Evolutionary conservation across 441 rosid genomes (phyloP).

Genomic region (Viola pubescens): DNA sequence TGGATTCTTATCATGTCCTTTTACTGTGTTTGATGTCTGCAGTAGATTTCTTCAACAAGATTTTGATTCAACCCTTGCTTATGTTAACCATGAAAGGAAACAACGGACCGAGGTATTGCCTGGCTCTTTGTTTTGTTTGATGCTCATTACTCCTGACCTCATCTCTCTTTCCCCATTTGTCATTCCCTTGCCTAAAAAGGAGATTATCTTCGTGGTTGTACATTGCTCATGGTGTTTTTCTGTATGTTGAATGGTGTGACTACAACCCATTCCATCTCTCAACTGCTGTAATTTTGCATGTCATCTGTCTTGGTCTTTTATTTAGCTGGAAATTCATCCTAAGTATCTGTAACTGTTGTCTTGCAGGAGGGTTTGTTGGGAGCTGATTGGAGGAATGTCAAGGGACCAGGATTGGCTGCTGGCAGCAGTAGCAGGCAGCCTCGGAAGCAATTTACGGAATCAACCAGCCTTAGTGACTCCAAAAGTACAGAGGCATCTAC

Average conservation of each 20-base stretch:
- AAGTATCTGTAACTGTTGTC: conserved; percentile 6
- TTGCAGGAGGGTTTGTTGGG: conserved; percentile 57
- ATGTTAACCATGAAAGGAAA: conserved; percentile 85
- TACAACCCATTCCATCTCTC: too few species aligned
- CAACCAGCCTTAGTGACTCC: conserved; percentile 56
- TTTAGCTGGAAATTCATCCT: too few species aligned
- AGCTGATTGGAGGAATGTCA: conserved; percentile 60
- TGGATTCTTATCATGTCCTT: background rate
- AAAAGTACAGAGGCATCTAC: conserved; percentile 63
- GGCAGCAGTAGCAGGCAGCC: conserved; percentile 70
- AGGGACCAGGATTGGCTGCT: conserved; percentile 54
- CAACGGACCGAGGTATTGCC: conserved; percentile 75
- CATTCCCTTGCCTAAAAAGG: too few species aligned
- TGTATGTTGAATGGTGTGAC: too few species aligned
- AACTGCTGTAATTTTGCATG: too few species aligned
- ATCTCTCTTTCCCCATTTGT: too few species aligned
- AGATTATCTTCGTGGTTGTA: too few species aligned
- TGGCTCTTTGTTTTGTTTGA: background rate
- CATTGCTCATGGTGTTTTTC: too few species aligned
- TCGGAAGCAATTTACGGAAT: conserved; percentile 55
- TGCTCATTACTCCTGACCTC: too few species aligned
- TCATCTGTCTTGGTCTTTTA: too few species aligned
- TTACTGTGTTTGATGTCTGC: conserved; percentile 21
- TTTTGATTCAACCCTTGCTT: conserved; percentile 88
- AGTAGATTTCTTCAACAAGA: conserved; percentile 89